Base-by-base conservation (phyloP, 352 stramenopile species). In the Pythium brassicae region DNA sequence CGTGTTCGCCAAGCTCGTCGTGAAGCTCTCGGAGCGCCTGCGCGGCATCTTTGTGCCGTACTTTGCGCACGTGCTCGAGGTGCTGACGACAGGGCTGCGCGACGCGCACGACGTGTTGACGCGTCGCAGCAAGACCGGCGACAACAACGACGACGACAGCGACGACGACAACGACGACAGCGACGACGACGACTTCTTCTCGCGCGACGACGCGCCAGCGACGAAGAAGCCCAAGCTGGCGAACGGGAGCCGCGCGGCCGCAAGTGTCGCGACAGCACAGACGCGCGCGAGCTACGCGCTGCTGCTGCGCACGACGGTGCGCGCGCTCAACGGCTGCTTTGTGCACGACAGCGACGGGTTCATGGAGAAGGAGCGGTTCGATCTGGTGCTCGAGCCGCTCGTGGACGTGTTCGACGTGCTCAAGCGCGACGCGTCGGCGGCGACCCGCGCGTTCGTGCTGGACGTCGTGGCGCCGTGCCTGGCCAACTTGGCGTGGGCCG, bases 31-130 rank as follows among this genome's bases (percentile, higher is more conserved):
- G 56, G 78, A 91, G 46, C 76, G 78, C 7, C 68, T 96, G 40
- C 83, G 83, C 57, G 84, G 84, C 51, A 96, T 96, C 53, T 94
- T 96, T 43, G 85, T 96, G 50, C 86, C 85, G 46, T 96, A 94
- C 71, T 96, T 83, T 56, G 80, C 76, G 2, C 83, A 94, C 59
- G 65, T 92, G 40, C 49, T 93, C 40, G 75, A 89, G 37, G 69
- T 84, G 32, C 59, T 91, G 37, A 78, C 74, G 26, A 60, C 61
- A 0, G 65, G 67, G 1, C 62, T 93, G 27, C 57, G 61, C 15
- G 76, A 87, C 20, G 87, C 75, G 40, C 75, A 69, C 12, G 68
- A 71, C 11, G 68, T 74, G 35, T 37, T 92, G 27, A 59, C 68
- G 55, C 72, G 74, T 43, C 86, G 85, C 58, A 57, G 56, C 25